These are phyloP conservation scores for Candida dendrica DNA, from an alignment of 805 yeast species.

Conservation along the genomic window DNA sequence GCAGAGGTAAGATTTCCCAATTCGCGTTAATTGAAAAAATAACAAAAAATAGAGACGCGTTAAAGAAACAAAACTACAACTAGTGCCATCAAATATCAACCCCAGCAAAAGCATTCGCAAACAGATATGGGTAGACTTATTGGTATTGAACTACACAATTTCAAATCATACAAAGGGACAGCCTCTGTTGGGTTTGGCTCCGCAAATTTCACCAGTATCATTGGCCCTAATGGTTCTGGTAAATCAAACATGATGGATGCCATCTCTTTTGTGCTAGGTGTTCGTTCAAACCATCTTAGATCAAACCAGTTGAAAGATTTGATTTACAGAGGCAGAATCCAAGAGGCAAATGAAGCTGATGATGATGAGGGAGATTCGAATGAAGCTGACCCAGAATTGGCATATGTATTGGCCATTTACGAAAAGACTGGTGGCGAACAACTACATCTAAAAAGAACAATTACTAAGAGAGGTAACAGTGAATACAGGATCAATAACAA, in stretches of 20 bases:
- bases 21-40: too few relatives aligned
- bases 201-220: constrained; percentile 77
- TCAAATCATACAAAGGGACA: constrained; percentile 84
- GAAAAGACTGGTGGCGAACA: constrained; percentile 54
- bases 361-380: constrained; percentile 15
- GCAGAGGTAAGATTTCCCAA: constrained; percentile 14
- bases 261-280: constrained; percentile 87
- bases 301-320: constrained; percentile 69
- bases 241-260: constrained; percentile 98
- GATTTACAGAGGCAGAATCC: constrained; percentile 65
- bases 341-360: constrained; percentile 18
- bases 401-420: constrained; percentile 75
- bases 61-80: too few relatives aligned
- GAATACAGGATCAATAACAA: constrained; percentile 61
- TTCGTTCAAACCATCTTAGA: constrained; percentile 67
- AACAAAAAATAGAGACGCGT: too few relatives aligned
- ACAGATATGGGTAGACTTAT: constrained; percentile 74
- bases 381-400: constrained; percentile 30
- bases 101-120: neutral
- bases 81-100: neutral
- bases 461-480: constrained; percentile 52
- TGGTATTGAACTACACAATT: constrained; percentile 74
- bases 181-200: constrained; percentile 77
- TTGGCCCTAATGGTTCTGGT: constrained; percentile 99
- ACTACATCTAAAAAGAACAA: constrained; percentile 55